Conservation (phyloP, 169 alveolate species). For the Plasmodium yoelii region DNA sequence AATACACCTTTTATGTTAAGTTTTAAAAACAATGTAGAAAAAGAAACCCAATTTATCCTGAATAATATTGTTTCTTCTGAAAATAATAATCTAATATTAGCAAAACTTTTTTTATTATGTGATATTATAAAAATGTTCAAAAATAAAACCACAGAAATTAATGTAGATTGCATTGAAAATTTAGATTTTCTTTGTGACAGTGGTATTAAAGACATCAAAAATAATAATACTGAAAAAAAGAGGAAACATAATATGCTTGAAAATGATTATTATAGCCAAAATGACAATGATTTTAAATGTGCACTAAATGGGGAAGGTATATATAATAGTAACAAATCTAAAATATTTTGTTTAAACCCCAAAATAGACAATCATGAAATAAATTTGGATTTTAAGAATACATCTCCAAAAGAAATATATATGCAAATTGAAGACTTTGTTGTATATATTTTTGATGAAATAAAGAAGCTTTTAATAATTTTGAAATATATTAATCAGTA, state of each 20-base stretch:
- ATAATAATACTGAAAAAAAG: constrained; percentile 6
- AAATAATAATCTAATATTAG: constrained; percentile 16
- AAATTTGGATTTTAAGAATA: neutral
- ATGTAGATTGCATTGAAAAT: neutral
- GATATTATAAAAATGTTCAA: constrained; percentile 25
- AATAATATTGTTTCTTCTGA: neutral
- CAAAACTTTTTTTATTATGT: constrained; percentile 11
- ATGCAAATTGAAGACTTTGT: constrained; percentile 17
- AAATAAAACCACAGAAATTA: neutral
- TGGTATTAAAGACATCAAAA: neutral
- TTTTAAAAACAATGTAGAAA: neutral
- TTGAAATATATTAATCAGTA: constrained; percentile 16
- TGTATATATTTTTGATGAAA: constrained; percentile 20
- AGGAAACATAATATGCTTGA: neutral
- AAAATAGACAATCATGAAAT: neutral
- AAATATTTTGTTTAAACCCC: neutral
- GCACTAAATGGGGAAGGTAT: neutral
- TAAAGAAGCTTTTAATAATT: constrained; percentile 14
- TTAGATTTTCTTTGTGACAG: neutral
- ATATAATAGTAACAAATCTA: neutral
- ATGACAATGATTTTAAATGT: neutral
- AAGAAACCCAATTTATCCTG: neutral
- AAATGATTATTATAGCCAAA: neutral
- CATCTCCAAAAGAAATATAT: constrained; percentile 7
- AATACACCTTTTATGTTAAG: neutral